Percentiles rank a stretch among this genome's conserved stretches.
phyloP scores from a whole-genome alignment of 805 yeast genomes.

The Schwanniomyces occidentalis region DNA sequence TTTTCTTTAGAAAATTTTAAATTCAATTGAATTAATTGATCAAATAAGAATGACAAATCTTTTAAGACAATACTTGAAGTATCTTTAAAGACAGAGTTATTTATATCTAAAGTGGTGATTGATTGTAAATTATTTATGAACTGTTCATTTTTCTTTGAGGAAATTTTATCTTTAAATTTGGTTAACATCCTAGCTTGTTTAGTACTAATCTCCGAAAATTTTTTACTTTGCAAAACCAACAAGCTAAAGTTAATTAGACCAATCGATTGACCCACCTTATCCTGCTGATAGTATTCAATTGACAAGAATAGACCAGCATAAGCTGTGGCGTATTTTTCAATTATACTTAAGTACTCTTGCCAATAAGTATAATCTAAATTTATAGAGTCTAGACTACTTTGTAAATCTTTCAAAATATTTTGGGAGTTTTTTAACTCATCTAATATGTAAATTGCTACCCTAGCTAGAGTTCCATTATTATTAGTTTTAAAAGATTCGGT shows the following conservation, averaged over 20 bases:
- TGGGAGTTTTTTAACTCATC: conserved; percentile 31
- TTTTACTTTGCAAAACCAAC: conserved; percentile 36
- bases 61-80: conserved; percentile 34
- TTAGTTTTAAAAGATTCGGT: conserved; percentile 20
- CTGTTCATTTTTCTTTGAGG: conserved; percentile 31
- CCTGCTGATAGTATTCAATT: conserved; percentile 45
- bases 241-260: conserved; percentile 43
- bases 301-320: conserved; percentile 47
- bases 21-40: conserved; percentile 38
- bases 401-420: conserved; percentile 16
- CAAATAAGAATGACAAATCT: conserved; percentile 41
- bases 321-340: conserved; percentile 38
- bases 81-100: conserved; percentile 34
- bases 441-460: conserved; percentile 43
- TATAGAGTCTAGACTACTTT: conserved; percentile 4
- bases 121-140: conserved; percentile 33
- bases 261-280: conserved; percentile 46
- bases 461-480: conserved; percentile 42
- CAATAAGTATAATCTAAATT: conserved; percentile 17
- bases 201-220: conserved; percentile 13
- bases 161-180: conserved; percentile 25
- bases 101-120: conserved; percentile 32
- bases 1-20: conserved; percentile 47
- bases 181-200: conserved; percentile 12
- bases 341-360: conserved; percentile 29